Percentiles rank a stretch among this genome's conserved stretches.
Conservation (phyloP, 805 yeast species). For the Ogataea glucozyma region DNA sequence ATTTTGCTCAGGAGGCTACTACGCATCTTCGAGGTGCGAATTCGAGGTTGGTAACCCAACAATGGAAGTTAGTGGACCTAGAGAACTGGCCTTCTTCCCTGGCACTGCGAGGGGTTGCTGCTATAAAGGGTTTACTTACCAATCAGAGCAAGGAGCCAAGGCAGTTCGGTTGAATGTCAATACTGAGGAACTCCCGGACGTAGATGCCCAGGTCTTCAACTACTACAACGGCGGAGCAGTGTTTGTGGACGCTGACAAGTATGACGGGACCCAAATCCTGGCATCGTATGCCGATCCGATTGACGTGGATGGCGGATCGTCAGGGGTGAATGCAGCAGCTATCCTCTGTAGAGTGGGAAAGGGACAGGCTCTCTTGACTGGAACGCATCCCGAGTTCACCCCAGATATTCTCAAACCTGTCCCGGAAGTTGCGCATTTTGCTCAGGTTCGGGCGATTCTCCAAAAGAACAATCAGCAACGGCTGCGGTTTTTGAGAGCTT, state of each 20-base stretch:
- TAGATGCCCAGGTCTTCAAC: slow-evolving; percentile 31
- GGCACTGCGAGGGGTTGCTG: slow-evolving; percentile 85
- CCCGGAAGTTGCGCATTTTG: slow-evolving; percentile 25
- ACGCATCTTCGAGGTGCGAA: slow-evolving; percentile 70
- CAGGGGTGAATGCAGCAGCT: slow-evolving; percentile 70
- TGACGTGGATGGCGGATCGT: slow-evolving; percentile 46
- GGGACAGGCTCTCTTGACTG: slow-evolving; percentile 76
- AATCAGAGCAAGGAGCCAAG: slow-evolving; percentile 72
- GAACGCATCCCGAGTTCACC: slow-evolving; percentile 88
- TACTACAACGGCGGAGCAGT: slow-evolving; percentile 92
- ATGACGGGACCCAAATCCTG: slow-evolving; percentile 63
- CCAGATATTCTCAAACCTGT: slow-evolving; percentile 48
- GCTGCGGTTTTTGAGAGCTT: slow-evolving; percentile 53
- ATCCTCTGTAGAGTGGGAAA: slow-evolving; percentile 66
- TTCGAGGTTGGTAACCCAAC: slow-evolving; percentile 73
- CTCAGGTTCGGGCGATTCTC: slow-evolving; percentile 43
- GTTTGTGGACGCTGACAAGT: slow-evolving; percentile 72
- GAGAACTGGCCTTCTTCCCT: slow-evolving; percentile 81
- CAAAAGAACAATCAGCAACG: slow-evolving; percentile 48
- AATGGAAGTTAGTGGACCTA: slow-evolving; percentile 80
- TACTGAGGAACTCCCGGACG: slow-evolving; percentile 32
- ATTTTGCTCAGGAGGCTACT: slow-evolving; percentile 95
- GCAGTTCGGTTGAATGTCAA: slow-evolving; percentile 52
- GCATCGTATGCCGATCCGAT: slow-evolving; percentile 63
- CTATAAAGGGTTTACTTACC: slow-evolving; percentile 76